Conservation (phyloP, 768 basidiomycete genomes). For the Suillus sp. region DNA sequence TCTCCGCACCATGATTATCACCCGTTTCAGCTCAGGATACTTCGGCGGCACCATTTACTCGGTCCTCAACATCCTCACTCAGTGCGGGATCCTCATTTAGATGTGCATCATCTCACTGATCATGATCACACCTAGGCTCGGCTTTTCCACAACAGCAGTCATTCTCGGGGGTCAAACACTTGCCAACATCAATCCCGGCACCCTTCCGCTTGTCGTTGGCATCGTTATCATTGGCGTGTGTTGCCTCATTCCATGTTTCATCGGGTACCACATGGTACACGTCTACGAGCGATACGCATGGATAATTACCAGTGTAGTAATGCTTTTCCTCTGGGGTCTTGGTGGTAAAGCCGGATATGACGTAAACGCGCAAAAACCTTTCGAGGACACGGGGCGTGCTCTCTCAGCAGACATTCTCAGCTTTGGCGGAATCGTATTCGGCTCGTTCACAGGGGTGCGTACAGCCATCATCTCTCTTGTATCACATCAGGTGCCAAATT, state of each 20-base stretch:
- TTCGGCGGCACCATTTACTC: conserved; percentile 51
- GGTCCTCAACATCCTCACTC: conserved; percentile 55
- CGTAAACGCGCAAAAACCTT: conserved; percentile 41
- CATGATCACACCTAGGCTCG: conserved; percentile 34
- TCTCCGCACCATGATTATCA: conserved; percentile 55
- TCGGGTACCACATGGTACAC: conserved; percentile 50
- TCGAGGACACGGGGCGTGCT: conserved; percentile 46
- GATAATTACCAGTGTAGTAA: conserved; percentile 48
- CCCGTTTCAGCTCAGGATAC: conserved; percentile 51
- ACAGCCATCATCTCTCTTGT: neutral
- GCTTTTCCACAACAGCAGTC: conserved; percentile 50
- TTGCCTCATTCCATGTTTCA: conserved; percentile 47
- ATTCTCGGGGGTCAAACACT: conserved; percentile 58
- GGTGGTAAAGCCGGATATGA: conserved; percentile 50
- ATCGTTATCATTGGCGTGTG: conserved; percentile 48
- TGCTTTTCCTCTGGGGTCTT: conserved; percentile 54
- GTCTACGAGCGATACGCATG: conserved; percentile 59
- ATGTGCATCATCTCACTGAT: neutral
- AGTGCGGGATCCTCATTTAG: conserved; percentile 25
- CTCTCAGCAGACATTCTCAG: conserved; percentile 43
- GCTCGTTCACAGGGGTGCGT: conserved; percentile 44
- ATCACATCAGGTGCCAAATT: neutral
- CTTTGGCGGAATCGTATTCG: conserved; percentile 56
- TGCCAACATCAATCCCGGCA: conserved; percentile 45
- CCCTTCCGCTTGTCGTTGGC: conserved; percentile 49